Base-by-base conservation (phyloP, 1,284 basidiomycete species). In the Puccinia polysora region DNA sequence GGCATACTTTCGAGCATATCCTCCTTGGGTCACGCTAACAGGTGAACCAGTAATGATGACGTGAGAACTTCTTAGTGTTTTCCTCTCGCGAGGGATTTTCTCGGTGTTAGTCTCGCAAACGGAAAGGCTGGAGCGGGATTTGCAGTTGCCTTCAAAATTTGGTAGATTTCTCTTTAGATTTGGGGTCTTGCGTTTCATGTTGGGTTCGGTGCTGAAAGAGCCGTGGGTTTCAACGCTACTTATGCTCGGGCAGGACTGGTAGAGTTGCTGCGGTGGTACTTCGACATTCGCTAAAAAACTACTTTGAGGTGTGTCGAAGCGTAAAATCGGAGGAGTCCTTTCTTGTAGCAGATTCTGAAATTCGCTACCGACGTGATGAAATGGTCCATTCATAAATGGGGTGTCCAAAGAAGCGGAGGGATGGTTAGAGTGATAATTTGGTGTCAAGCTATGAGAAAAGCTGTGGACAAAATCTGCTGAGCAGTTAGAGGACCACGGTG, bases 1-100 rank as follows among this genome's bases (percentile, higher is more conserved):
- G 50, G 69, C 69, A 55, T 71, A 71, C 52, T 71, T 71, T 1
- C 69, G 69, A 14, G 69, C 69, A 15, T 71, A 71, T 30, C 69
- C 69, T 30, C 69, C 69, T 32, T 59, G 59, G 14, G 69, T 71
- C 10, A 71, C 30, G 34, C 59, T 71, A 10, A 63, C 40, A 28
- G 47, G 32, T n/a, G 62, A 64, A 47, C 49, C 62, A 8, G 38
- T 60, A 14, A 60, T 43, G 38, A 60, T 60, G 14, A 60, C 1
- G 20, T 60, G 58, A 3, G 58, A 60, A n/a, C 58, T 60, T 43
- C 58, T 25, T 5, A n/a, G 8, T 23, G 38, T 6, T 45, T 38
- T 43, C 14, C 32, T 60, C 1, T 36, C 20, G 28, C 58, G 58
- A 1, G 3, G 58, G 12, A 43, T 23, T 0, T 59, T 34, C 1